Percentiles rank a stretch among this genome's conserved stretches.
Evolutionary conservation across 768 basidiomycete genomes (phyloP).

Genomic region (Suillus placidus): DNA sequence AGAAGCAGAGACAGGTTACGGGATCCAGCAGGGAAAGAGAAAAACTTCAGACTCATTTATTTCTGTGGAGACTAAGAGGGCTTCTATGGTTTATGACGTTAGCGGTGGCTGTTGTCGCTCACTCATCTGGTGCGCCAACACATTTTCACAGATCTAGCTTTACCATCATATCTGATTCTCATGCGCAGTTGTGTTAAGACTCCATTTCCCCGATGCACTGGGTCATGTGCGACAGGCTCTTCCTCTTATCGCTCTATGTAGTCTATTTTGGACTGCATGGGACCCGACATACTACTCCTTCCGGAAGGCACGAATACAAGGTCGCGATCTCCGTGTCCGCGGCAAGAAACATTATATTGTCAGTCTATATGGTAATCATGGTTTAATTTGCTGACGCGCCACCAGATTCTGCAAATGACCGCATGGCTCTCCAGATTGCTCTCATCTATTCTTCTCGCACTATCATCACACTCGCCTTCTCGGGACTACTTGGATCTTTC

Average conservation of each 20-base stretch:
- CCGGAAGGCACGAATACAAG: conserved; percentile 64
- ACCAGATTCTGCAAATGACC: conserved; percentile 60
- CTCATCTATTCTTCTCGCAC: conserved; percentile 48
- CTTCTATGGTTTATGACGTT: conserved; percentile 61
- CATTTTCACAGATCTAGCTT: neutral
- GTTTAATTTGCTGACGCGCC: conserved; percentile 10
- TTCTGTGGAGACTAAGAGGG: conserved; percentile 73
- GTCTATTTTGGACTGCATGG: conserved; percentile 83
- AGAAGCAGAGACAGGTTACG: conserved; percentile 52
- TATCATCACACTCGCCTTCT: conserved; percentile 44
- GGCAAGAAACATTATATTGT: conserved; percentile 70
- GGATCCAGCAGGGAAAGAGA: conserved; percentile 44
- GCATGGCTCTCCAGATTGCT: conserved; percentile 60
- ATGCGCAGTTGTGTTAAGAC: conserved; percentile 36
- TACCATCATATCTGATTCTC: conserved; percentile 3
- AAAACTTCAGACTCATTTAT: conserved; percentile 50
- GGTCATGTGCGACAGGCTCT: conserved; percentile 40
- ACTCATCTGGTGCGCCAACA: conserved; percentile 40
- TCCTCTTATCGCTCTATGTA: conserved; percentile 54
- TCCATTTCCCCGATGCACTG: conserved; percentile 22
- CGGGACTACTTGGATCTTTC: conserved; percentile 42
- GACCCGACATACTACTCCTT: conserved; percentile 76
- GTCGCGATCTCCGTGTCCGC: conserved; percentile 66
- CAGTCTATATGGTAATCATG: conserved; percentile 26
- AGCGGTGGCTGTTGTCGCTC: conserved; percentile 42